Evolutionary conservation across 768 basidiomycete species (phyloP), one percentile per base, ranked within the genome.

Genomic region (Pilatotrama ljubarskyi): DNA sequence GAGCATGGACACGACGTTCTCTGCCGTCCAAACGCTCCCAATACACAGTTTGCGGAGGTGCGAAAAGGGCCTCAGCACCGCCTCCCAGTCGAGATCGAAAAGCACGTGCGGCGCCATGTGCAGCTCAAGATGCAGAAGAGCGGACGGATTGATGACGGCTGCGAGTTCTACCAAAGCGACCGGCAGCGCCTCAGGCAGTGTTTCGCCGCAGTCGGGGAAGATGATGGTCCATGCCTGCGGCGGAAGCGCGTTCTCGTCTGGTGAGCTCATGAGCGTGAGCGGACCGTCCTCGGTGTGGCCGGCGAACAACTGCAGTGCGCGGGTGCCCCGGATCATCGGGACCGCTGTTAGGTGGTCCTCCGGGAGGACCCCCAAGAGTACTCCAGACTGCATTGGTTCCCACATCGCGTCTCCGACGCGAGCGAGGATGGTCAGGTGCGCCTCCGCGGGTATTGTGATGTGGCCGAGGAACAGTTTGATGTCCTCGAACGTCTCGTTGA

Each of bases 401-500:
- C 54, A 55, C 54, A 47, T 55, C 14, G 35, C 44, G 7, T 55
- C 54, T 5, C 35, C 43, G 22, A 55, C 44, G 22, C 54, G 54
- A 9, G 54, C 54, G 35, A 46, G 35, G 15, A 55, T 25, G 8
- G 32, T 22, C 14, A 55, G 8, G 1, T 18, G 54, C 4, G 54
- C 54, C 1, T 29, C 18, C 0, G 10, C 35, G 15, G 54, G 54
- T 1, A 55, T 14, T 2, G 24, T 13, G n/a, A 55, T 15, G 36
- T 55, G 38, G 7, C 46, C 32, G 14, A 55, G 44, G 43, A 55
- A 47, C 20, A 55, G 15, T 22, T 55, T 37, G 44, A 55, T 46
- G 54, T 55, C 54, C 54, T 55, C 54, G 6, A 55, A 37, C 44
- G 54, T 55, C 44, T 55, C 54, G 14, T 40, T 47, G 13, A 55